phyloP scores from a whole-genome alignment of 2,329 filamentous ascomycete species.

The Teratosphaeria destructans region DNA sequence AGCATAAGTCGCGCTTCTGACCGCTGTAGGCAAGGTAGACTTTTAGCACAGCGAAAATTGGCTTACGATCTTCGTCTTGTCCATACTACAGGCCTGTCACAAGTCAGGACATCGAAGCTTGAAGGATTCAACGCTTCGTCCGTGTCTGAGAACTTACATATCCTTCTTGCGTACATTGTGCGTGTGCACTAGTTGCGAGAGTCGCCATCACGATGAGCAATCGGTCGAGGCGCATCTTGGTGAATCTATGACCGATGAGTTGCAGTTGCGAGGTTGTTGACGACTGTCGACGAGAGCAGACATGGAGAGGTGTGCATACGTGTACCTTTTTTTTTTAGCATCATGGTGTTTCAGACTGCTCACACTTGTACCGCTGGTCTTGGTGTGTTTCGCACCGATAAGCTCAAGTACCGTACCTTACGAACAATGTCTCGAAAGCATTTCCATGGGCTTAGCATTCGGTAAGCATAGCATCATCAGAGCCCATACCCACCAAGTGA shows the following conservation, averaged over 20 bases:
- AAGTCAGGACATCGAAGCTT: not conserved
- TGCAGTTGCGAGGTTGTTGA: not conserved
- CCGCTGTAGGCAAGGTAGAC: not conserved
- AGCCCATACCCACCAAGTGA: too few relatives aligned
- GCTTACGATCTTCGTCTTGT: not conserved
- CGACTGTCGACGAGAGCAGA: not conserved
- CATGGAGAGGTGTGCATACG: not conserved
- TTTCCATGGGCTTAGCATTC: too few relatives aligned
- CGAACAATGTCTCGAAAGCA: too few relatives aligned
- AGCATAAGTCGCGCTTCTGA: not conserved
- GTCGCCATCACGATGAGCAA: not conserved
- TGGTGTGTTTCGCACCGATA: too few relatives aligned
- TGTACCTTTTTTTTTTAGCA: not conserved
- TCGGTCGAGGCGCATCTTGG: not conserved
- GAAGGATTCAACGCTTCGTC: not conserved
- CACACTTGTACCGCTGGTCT: too few relatives aligned
- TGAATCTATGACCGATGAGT: not conserved
- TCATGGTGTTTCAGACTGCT: too few relatives aligned
- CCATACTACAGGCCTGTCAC: not conserved
- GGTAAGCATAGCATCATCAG: too few relatives aligned
- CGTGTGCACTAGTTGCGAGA: not conserved
- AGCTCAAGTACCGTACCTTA: too few relatives aligned
- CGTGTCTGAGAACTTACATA: not conserved
- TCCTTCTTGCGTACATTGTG: not conserved
- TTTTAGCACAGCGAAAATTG: not conserved